phyloP scores from a whole-genome alignment of 78 protist species.

The Pelomyxa schiedti region DNA sequence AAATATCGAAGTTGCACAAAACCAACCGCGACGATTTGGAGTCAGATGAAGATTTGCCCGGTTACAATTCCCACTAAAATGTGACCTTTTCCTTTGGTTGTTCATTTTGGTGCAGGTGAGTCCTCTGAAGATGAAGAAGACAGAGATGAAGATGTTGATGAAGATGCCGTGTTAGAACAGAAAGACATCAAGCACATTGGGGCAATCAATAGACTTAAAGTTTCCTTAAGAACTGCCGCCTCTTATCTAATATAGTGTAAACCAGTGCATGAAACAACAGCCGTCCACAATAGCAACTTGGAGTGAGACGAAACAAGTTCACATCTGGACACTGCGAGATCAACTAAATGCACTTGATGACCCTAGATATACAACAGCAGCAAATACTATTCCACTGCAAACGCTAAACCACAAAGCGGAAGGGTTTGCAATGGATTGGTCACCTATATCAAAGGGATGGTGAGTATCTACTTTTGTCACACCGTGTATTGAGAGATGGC shows the following conservation, averaged over 20 bases:
- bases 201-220: constrained; percentile 57
- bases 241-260: too few species aligned
- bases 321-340: too few species aligned
- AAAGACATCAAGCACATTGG: constrained; percentile 16
- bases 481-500: too few species aligned
- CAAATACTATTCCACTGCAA: too few species aligned
- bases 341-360: too few species aligned
- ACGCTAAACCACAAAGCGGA: constrained; percentile 49
- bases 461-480: neutral
- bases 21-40: constrained; percentile 3
- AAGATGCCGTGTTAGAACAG: constrained; percentile 37
- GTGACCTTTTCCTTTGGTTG: neutral
- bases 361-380: constrained; percentile 19
- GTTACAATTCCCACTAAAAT: too few species aligned
- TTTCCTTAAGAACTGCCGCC: too few species aligned
- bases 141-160: constrained; percentile 27
- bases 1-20: constrained; percentile 15
- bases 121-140: constrained; percentile 19
- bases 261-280: neutral
- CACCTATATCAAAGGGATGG: constrained; percentile 2
- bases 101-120: neutral
- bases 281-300: neutral
- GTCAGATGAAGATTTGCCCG: too few species aligned
- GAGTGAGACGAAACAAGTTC: too few species aligned
- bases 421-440: constrained; percentile 72